Percentiles rank a stretch among this genome's conserved stretches.
phyloP scores from a whole-genome alignment of 1,139 yeast genomes.

The Sugiyamaella xylanicola region DNA sequence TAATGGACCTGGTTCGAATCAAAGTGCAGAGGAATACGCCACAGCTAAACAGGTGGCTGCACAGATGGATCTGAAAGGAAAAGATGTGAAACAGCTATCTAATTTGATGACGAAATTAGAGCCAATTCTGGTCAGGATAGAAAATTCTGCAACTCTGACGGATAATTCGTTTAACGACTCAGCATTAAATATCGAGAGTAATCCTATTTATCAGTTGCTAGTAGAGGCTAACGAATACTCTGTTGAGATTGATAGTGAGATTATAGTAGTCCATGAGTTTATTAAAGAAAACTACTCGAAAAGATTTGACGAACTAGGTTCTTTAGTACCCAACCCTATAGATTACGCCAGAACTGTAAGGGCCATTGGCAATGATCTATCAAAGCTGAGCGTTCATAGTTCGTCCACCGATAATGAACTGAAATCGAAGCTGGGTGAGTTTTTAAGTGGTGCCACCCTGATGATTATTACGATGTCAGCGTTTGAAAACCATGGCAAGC shows the following conservation, averaged over 20 bases:
- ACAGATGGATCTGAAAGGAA: constrained; percentile 26
- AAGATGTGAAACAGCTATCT: constrained; percentile 30
- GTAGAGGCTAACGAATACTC: constrained; percentile 59
- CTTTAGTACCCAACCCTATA: constrained; percentile 62
- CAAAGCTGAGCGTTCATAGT: constrained; percentile 35
- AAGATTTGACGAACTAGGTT: constrained; percentile 72
- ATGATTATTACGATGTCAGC: constrained; percentile 78
- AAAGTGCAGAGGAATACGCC: constrained; percentile 22
- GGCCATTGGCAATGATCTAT: constrained; percentile 55
- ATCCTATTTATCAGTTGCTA: constrained; percentile 54
- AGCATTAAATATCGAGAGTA: constrained; percentile 40
- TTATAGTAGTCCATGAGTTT: constrained; percentile 52
- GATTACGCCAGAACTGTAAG: constrained; percentile 62
- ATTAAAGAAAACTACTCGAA: constrained; percentile 57
- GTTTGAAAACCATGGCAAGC: constrained; percentile 46
- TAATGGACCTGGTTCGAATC: no score
- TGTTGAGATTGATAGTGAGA: constrained; percentile 59
- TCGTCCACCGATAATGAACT: constrained; percentile 29
- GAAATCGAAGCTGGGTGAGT: constrained; percentile 46
- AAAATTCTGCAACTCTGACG: constrained; percentile 18
- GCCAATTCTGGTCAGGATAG: constrained; percentile 37
- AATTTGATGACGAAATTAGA: constrained; percentile 33
- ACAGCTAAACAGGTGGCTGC: constrained; percentile 30
- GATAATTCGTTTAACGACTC: constrained; percentile 4
- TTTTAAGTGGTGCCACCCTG: constrained; percentile 63